phyloP scores from a whole-genome alignment of 768 basidiomycete genomes.

The Candolleomyces efflorescens region DNA sequence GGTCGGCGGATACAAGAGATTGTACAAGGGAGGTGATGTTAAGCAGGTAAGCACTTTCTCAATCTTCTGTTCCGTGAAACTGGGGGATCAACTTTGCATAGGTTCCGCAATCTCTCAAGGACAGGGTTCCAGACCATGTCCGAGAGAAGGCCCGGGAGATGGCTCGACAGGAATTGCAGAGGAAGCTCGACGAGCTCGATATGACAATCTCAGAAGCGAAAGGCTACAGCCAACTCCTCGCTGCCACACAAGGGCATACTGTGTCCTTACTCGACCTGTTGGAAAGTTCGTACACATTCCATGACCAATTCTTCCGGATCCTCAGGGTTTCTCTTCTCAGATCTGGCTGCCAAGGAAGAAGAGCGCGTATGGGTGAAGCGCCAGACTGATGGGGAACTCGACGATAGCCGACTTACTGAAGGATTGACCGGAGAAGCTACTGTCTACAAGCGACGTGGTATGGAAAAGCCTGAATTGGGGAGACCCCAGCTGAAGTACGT shows the following conservation, averaged over 20 bases:
- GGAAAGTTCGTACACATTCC: constrained; percentile 43
- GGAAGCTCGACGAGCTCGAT: constrained; percentile 58
- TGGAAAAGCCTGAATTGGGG: constrained; percentile 66
- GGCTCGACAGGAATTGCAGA: constrained; percentile 59
- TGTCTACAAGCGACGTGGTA: constrained; percentile 66
- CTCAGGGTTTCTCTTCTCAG: constrained; percentile 23
- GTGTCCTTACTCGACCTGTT: constrained; percentile 55
- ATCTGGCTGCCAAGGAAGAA: constrained; percentile 64
- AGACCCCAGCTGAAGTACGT: constrained; percentile 63
- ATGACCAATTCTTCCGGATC: neutral
- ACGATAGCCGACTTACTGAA: constrained; percentile 62
- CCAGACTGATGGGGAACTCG: constrained; percentile 67
- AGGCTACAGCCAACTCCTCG: constrained; percentile 48
- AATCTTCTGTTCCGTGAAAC: too few species aligned
- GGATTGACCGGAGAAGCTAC: constrained; percentile 65
- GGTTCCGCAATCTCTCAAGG: constrained; percentile 36
- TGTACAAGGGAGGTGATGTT: constrained; percentile 60
- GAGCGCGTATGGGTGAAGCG: constrained; percentile 70
- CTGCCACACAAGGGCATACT: constrained; percentile 57
- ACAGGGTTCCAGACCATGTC: constrained; percentile 55
- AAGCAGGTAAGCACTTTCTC: constrained; percentile 20
- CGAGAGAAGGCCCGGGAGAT: constrained; percentile 62
- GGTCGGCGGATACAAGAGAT: constrained; percentile 61
- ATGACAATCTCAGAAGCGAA: constrained; percentile 54
- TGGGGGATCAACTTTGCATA: too few species aligned